These are phyloP conservation scores for Ambrosia hybrid DNA, from an alignment of 140 eudicot species.

Conservation along the genomic window DNA sequence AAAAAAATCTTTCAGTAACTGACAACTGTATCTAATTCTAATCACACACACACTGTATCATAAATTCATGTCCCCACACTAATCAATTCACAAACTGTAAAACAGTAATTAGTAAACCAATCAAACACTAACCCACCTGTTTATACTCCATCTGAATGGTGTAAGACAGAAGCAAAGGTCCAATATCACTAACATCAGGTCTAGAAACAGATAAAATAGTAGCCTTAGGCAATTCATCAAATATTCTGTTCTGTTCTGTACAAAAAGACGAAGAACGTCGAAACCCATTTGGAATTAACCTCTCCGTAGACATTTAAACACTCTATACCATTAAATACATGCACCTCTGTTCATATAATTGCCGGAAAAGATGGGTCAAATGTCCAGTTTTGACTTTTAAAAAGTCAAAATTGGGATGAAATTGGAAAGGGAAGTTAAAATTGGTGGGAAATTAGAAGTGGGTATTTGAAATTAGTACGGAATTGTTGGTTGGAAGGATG, in stretches of 20 bases:
- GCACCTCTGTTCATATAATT: conserved; percentile 19
- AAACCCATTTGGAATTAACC: conserved; percentile 40
- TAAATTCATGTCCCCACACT: too few species aligned
- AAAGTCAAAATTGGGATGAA: too few species aligned
- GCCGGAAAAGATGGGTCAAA: conserved; percentile 24
- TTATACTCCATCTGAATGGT: conserved; percentile 83
- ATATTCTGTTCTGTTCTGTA: conserved; percentile 42
- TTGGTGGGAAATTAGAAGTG: background rate
- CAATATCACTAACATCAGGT: conserved; percentile 80
- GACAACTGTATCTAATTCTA: background rate
- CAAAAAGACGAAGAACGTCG: conserved; percentile 1
- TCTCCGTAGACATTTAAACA: conserved; percentile 55
- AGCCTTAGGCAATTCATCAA: conserved; percentile 84
- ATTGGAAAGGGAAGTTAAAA: too few species aligned
- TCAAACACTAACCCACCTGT: conserved; percentile 45
- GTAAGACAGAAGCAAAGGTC: conserved; percentile 92
- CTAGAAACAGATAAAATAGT: conserved; percentile 80
- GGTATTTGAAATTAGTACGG: conserved; percentile 6
- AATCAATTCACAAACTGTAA: conserved; percentile 5
- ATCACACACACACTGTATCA: conserved; percentile 5
- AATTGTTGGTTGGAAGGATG: conserved; percentile 29
- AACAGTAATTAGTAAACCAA: too few species aligned
- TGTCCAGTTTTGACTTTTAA: conserved; percentile 2
- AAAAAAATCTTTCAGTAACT: background rate
- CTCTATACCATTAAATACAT: background rate